Conservation (phyloP, 2,329 filamentous ascomycete species). For the Aplosporella prunicola region DNA sequence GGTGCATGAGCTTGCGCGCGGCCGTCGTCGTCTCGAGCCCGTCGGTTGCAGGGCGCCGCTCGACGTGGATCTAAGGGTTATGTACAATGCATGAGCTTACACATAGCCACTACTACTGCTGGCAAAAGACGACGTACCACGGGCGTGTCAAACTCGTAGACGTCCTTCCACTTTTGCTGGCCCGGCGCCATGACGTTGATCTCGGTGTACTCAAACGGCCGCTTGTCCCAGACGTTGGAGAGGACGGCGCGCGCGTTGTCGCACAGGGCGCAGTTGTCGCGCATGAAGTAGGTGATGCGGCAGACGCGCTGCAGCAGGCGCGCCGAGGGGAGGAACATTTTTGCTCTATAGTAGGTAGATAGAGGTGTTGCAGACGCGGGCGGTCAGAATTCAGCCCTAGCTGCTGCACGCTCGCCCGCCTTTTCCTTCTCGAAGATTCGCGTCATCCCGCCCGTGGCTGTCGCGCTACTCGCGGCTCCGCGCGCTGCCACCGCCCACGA, state of each 20-base stretch:
- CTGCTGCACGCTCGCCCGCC: no score
- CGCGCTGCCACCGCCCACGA: background rate
- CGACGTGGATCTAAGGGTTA: conserved; percentile 57
- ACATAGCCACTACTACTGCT: no score
- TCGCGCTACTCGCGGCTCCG: background rate
- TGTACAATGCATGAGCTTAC: background rate
- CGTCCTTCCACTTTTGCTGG: conserved; percentile 55
- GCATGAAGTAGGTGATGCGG: conserved; percentile 66
- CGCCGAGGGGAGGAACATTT: conserved; percentile 15
- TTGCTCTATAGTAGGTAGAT: no score
- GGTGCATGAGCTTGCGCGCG: conserved; percentile 68
- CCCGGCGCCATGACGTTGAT: conserved; percentile 58
- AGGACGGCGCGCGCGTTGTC: conserved; percentile 58
- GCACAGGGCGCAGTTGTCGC: conserved; percentile 63
- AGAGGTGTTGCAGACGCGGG: no score
- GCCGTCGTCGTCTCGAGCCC: conserved; percentile 43
- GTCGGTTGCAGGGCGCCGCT: conserved; percentile 35
- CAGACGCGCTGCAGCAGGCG: conserved; percentile 26
- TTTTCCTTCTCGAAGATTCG: no score
- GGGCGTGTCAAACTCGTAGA: conserved; percentile 76
- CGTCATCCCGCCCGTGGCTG: background rate
- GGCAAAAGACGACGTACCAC: conserved; percentile 46
- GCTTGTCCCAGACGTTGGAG: conserved; percentile 55
- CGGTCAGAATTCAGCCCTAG: no score
- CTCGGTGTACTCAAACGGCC: conserved; percentile 60